phyloP scores from a whole-genome alignment of 345 rosid genomes.

The Euclidium syriacum region DNA sequence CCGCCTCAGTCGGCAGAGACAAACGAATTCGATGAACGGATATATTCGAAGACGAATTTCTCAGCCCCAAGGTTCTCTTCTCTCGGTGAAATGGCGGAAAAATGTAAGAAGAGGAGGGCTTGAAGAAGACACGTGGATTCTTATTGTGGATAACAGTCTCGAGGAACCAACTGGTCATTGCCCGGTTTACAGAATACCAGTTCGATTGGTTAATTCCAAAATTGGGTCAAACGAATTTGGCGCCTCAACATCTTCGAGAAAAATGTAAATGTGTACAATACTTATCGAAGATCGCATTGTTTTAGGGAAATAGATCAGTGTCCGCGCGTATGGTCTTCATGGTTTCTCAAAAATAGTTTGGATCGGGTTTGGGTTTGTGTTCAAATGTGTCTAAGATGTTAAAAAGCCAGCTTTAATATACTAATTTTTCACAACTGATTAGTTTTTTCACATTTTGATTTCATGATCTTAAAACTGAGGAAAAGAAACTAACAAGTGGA shows the following conservation, averaged over 20 bases:
- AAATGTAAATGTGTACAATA: no score
- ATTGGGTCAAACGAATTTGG: slow-evolving; percentile 20
- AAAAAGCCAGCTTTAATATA: no score
- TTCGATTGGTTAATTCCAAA: background rate
- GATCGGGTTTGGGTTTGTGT: no score
- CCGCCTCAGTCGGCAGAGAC: background rate
- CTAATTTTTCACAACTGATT: no score
- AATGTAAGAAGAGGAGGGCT: slow-evolving; percentile 9
- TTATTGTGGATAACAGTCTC: slow-evolving; percentile 42
- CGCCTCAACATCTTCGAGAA: slow-evolving; percentile 12
- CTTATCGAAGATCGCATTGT: no score
- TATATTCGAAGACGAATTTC: background rate
- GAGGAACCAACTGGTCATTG: slow-evolving; percentile 1
- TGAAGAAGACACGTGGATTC: slow-evolving; percentile 47
- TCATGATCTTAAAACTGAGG: no score
- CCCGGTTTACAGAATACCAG: background rate
- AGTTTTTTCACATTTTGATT: no score
- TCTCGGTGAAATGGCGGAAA: slow-evolving; percentile 19
- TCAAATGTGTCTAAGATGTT: no score
- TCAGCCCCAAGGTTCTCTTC: background rate
- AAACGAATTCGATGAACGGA: background rate
- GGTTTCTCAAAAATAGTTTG: no score
- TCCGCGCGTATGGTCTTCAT: no score
- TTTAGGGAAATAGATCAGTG: no score
- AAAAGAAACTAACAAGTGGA: no score